Percentiles rank a stretch among this genome's conserved stretches.
Evolutionary conservation across 2,329 filamentous ascomycete genomes (phyloP).

Genomic region (Epichloe typhina): DNA sequence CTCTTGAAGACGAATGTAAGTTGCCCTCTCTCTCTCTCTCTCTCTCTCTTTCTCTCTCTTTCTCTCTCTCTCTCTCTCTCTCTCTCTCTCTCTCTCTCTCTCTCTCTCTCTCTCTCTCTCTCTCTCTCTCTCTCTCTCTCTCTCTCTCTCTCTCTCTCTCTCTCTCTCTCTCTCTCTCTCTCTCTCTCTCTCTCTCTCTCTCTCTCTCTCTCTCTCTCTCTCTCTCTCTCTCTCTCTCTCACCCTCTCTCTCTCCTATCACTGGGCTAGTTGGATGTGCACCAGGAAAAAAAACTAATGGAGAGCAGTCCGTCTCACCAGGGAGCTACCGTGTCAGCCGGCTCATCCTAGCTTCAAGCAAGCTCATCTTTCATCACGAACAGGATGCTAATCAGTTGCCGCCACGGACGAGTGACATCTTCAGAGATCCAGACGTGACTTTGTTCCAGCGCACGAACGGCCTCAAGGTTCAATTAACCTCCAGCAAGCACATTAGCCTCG

Average conservation of each 20-base stretch:
- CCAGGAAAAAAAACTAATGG: conserved; percentile 13
- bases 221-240: neutral
- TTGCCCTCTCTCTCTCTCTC: neutral
- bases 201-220: neutral
- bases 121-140: neutral
- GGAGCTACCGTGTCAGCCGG: conserved; percentile 62
- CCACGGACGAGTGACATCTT: conserved; percentile 38
- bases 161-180: neutral
- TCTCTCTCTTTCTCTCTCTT: neutral
- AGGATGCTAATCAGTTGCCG: conserved; percentile 35
- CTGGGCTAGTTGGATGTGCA: too few relatives aligned
- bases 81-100: neutral
- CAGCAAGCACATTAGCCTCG: conserved; percentile 62
- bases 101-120: neutral
- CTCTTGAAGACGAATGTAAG: conserved; percentile 24
- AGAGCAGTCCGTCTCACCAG: conserved; percentile 48
- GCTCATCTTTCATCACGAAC: conserved; percentile 52
- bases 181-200: neutral
- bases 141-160: neutral
- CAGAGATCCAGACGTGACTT: conserved; percentile 47
- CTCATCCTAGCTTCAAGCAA: conserved; percentile 53
- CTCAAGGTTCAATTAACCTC: conserved; percentile 56
- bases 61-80: neutral
- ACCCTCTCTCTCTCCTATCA: too few relatives aligned
- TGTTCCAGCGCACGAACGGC: conserved; percentile 57